Percentiles rank a stretch among this genome's conserved stretches.
These are phyloP conservation scores for Fusarium xylarioides DNA, from an alignment of 2,329 filamentous ascomycete genomes.

Conservation along the genomic window DNA sequence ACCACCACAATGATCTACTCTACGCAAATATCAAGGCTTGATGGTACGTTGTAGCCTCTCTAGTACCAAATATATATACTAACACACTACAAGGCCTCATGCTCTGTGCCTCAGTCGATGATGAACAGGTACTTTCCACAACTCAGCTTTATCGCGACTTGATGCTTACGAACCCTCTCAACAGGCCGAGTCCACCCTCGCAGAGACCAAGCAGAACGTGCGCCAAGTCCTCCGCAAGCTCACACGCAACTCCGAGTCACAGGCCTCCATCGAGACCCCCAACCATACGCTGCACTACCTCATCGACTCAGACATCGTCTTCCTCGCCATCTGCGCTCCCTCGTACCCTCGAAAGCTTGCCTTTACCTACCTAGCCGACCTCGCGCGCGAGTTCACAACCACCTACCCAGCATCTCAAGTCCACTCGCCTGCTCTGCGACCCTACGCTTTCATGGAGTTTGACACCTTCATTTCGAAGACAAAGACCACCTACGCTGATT, in stretches of 20 bases:
- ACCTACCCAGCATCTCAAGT: conserved; percentile 81
- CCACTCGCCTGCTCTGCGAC: conserved; percentile 77
- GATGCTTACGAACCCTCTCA: neutral
- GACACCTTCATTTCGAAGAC: conserved; percentile 96
- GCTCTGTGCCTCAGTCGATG: conserved; percentile 93
- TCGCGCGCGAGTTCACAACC: conserved; percentile 88
- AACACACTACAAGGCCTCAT: conserved; percentile 75
- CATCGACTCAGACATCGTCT: conserved; percentile 84
- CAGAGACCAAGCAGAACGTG: conserved; percentile 88
- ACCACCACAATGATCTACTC: conserved; percentile 77
- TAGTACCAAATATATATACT: conserved; percentile 11
- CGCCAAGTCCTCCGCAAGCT: conserved; percentile 91
- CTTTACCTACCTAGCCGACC: conserved; percentile 96
- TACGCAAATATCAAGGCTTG: conserved; percentile 92
- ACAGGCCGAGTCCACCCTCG: conserved; percentile 74
- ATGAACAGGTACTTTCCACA: conserved; percentile 73
- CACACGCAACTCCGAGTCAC: conserved; percentile 86
- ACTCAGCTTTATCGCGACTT: neutral
- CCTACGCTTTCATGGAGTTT: conserved; percentile 97
- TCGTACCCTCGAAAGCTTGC: conserved; percentile 98
- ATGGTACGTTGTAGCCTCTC: conserved; percentile 65
- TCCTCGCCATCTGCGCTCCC: conserved; percentile 91
- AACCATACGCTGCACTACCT: conserved; percentile 89
- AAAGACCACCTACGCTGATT: conserved; percentile 93
- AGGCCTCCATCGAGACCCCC: conserved; percentile 90